Evolutionary conservation across 2,329 filamentous ascomycete genomes (phyloP), one percentile per base, ranked within the genome.

Genomic region (Drechmeria coniospora): DNA sequence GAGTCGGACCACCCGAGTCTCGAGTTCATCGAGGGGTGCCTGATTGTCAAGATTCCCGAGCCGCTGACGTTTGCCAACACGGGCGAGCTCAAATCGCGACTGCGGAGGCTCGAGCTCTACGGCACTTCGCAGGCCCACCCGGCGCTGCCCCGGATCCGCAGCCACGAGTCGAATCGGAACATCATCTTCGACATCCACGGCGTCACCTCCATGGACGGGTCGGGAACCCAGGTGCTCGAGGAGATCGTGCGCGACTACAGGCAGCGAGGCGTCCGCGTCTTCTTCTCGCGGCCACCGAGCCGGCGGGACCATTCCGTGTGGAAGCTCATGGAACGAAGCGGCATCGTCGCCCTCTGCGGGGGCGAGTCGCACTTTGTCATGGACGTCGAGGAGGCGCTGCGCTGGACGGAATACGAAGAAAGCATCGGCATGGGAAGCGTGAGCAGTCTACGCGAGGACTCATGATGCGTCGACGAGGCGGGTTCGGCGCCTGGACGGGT

Each of bases 21-120:
- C 3, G 87, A 95, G 49, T 86, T 92, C 43, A 68, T 94, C 29
- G 86, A 94, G 38, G 82, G 87, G 11, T 92, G 81, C 34, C 61
- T 98, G 8, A 93, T 98, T 34, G 83, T 95, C 43, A 95, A 95
- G 61, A 95, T 98, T 30, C 87, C 90, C 0, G 90, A 98, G 47
- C 90, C 90, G 0, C 61, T 98, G 27, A 95, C 87, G 0, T 98
- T 98, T 50, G 87, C 87, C 45, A 98, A 98, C 50, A 95, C 90
- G 0, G 90, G 86, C 25, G 81, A 90, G 40, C 61, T 98, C 24
- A 92, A 92, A 52, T 78, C 76, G 28, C 69, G 90, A 4, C 63
- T 98, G 8, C 67, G 79, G 5, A 64, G 90, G 6, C 63, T 98
- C 2, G 90, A 95, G 52, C 67, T 84, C 14, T 93, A 95, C 45